Percentiles rank a stretch among this genome's conserved stretches.
Evolutionary conservation across 2,329 filamentous ascomycete genomes (phyloP).

Genomic region (Fusarium sp.): DNA sequence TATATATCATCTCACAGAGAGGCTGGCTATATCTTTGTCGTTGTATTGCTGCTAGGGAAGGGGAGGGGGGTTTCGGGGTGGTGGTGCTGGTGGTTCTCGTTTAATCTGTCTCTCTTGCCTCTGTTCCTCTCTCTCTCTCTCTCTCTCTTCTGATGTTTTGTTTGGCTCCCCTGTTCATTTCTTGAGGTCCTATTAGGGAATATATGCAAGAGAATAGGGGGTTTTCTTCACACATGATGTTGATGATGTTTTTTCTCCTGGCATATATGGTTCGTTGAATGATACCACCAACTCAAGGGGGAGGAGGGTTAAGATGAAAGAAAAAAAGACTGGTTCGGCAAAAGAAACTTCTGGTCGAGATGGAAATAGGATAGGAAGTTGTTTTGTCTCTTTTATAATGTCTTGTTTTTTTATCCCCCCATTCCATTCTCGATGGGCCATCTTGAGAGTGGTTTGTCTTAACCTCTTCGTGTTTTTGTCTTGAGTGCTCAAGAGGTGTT

Average conservation of each 20-base stretch:
- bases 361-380: conserved; percentile 11
- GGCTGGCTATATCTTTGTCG: conserved; percentile 39
- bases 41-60: conserved; percentile 7
- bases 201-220: not conserved
- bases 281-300: not conserved
- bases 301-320: not conserved
- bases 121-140: not conserved
- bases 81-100: conserved; percentile 27
- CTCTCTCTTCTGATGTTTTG: not conserved
- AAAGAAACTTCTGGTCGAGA: conserved; percentile 5
- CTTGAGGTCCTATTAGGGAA: conserved; percentile 10
- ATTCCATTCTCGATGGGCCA: conserved; percentile 29
- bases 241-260: not conserved
- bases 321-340: not conserved
- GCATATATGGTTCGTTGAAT: not conserved
- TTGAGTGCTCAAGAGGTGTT: conserved; percentile 20
- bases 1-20: conserved; percentile 32
- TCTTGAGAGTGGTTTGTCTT: conserved; percentile 9
- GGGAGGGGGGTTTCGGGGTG: not conserved
- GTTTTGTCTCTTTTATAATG: conserved; percentile 4
- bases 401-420: conserved; percentile 10
- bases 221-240: not conserved
- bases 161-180: not conserved
- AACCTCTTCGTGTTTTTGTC: not conserved
- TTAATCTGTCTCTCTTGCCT: conserved; percentile 8